Base-by-base conservation (phyloP, 352 stramenopile genomes). In the Globisporangium radiosum region DNA sequence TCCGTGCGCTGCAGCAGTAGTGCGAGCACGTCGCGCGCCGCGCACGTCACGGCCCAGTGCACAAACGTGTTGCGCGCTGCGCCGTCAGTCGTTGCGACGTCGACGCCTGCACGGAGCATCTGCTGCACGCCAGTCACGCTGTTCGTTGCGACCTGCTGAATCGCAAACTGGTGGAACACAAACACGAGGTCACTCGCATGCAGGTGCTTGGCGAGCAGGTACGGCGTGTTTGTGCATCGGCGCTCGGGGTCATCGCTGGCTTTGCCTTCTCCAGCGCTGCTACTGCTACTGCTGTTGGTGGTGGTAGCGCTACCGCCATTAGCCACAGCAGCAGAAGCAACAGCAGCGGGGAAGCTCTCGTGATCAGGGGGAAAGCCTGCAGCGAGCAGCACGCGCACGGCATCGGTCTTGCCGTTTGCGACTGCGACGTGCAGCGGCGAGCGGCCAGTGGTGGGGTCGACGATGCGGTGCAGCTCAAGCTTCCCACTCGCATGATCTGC, bases 91-190 rank as follows among this genome's bases (percentile, higher is more conserved):
- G 86, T 71, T 14, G 61, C 65, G 2, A 83, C 59, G 11, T 78
- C 71, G 38, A 92, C 66, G 13, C 85, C 85, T 5, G 81, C 76
- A 1, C 53, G 33, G n/a, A 95, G 71, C 62, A 95, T 66, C 45
- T 79, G 70, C 59, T 62, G 60, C 33, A 95, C 79, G 47, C 75
- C 75, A 1, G 65, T 45, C 2, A 82, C 71, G 63, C 85, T 68
- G 53, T 93, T 80, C 15, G 73, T 72, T 19, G 85, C 85, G 39
- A 95, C 71, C 51, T 95, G 76, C 59, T 95, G 85, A 49, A 95
- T 83, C n/a, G 83, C 64, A 63, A 92, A 95, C 66, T 95, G 85
- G 57, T 90, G 81, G 58, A 95, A 95, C 33, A 92, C 83, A 54
- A 86, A 73, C 37, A 95, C 53, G 25, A 92, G 64, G 42, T 92